A percentile compares a stretch with the other conserved stretches of the same genome.
phyloP scores from a whole-genome alignment of 2,329 filamentous ascomycete genomes.

The Saccharata proteae region DNA sequence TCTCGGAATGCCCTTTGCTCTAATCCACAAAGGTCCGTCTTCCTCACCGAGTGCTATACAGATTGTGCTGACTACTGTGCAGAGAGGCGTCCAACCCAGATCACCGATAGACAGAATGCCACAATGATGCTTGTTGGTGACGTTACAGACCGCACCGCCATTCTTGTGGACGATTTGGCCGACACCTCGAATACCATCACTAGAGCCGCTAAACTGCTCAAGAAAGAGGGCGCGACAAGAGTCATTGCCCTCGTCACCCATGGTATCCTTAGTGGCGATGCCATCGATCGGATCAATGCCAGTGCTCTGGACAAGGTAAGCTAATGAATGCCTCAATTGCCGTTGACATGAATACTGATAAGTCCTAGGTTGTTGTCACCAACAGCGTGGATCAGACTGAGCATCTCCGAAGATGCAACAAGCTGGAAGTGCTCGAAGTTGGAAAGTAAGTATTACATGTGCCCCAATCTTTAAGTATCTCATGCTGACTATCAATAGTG shows the following conservation, averaged over 20 bases:
- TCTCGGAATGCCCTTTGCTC: constrained; percentile 85
- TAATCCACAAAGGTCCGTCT: constrained; percentile 74
- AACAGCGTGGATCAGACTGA: constrained; percentile 88
- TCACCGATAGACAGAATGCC: constrained; percentile 65
- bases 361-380: constrained; percentile 55
- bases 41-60: not conserved
- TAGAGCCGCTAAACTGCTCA: constrained; percentile 87
- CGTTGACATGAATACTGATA: constrained; percentile 1
- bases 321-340: not conserved
- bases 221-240: constrained; percentile 78
- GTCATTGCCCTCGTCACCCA: constrained; percentile 92
- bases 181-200: constrained; percentile 98
- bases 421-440: constrained; percentile 85
- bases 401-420: constrained; percentile 64
- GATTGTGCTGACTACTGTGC: constrained; percentile 1
- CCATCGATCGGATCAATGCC: constrained; percentile 85
- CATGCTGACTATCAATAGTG: constrained; percentile 27
- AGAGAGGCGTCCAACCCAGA: constrained; percentile 82
- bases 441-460: constrained; percentile 29
- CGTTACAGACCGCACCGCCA: constrained; percentile 67
- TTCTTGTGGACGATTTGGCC: constrained; percentile 85
- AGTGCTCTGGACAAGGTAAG: constrained; percentile 78
- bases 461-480: not conserved
- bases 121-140: constrained; percentile 94
- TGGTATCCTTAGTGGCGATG: constrained; percentile 88